These are phyloP conservation scores for Inga oerstediana DNA, from an alignment of 306 rosid species.

Conservation along the genomic window DNA sequence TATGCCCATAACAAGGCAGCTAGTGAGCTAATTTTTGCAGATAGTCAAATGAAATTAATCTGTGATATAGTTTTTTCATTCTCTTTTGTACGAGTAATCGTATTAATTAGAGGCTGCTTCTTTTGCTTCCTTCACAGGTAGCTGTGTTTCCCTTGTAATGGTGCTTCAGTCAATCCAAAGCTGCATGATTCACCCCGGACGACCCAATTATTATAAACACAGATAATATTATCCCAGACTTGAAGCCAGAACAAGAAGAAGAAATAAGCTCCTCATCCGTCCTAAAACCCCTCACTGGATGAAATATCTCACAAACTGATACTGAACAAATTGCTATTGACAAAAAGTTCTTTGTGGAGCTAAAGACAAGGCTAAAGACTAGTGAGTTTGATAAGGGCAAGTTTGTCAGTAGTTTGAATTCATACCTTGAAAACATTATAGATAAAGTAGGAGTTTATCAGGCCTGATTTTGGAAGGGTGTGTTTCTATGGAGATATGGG, in stretches of 20 bases:
- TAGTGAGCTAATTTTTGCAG: background rate
- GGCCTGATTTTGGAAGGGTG: constrained; percentile 5
- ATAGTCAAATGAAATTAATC: background rate
- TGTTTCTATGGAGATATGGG: constrained; percentile 71
- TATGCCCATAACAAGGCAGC: background rate
- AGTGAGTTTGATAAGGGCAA: constrained; percentile 40
- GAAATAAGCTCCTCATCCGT: constrained; percentile 40
- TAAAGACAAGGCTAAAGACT: too few relatives aligned
- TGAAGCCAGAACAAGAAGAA: constrained; percentile 49
- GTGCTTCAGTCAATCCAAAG: constrained; percentile 48
- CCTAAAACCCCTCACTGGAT: constrained; percentile 54
- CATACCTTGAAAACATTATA: too few relatives aligned
- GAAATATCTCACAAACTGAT: constrained; percentile 62
- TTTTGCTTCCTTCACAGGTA: constrained; percentile 29
- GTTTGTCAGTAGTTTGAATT: constrained; percentile 49
- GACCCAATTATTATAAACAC: constrained; percentile 74
- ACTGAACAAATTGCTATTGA: constrained; percentile 52
- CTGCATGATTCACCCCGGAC: constrained; percentile 55
- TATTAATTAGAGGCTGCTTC: constrained; percentile 11
- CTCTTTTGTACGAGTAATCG: background rate
- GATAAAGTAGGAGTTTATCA: too few relatives aligned
- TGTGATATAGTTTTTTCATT: background rate
- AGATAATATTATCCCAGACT: constrained; percentile 48
- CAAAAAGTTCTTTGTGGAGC: constrained; percentile 42
- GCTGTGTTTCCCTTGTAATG: background rate